Percentiles rank a stretch among this genome's conserved stretches.
These are phyloP conservation scores for Microbotryum scabiosae DNA, from an alignment of 1,284 basidiomycete species.

Conservation along the genomic window DNA sequence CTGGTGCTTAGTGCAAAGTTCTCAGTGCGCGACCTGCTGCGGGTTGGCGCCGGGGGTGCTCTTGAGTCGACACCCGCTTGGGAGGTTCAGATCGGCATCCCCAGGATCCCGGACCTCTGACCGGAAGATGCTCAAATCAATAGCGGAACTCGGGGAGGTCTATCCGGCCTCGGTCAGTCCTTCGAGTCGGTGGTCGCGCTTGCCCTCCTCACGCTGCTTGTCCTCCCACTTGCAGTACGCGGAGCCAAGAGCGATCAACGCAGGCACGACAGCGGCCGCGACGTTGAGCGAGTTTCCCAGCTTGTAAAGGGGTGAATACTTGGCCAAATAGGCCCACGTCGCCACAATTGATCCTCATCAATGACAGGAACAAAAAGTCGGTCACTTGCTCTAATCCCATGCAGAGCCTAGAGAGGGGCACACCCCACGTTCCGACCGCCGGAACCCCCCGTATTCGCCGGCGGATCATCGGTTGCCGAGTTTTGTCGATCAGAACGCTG, in stretches of 20 bases:
- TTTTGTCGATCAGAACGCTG: no score
- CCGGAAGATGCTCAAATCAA: background rate
- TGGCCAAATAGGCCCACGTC: slow-evolving; percentile 25
- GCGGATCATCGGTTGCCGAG: no score
- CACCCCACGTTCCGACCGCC: slow-evolving; percentile 16
- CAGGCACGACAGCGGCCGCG: background rate
- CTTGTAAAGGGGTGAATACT: slow-evolving; percentile 10
- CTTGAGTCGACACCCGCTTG: no score
- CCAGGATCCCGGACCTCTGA: no score
- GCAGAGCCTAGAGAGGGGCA: slow-evolving; percentile 1
- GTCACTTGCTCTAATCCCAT: background rate
- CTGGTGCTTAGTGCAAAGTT: no score
- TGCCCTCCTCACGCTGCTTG: slow-evolving; percentile 26
- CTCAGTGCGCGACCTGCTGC: no score
- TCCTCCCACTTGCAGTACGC: slow-evolving; percentile 30
- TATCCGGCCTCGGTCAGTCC: slow-evolving; percentile 24
- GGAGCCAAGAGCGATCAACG: slow-evolving; percentile 7
- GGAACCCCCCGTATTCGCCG: slow-evolving; percentile 5
- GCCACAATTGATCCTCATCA: slow-evolving; percentile 4
- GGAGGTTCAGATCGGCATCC: no score
- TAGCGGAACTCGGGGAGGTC: slow-evolving; percentile 22
- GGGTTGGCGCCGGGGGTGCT: no score
- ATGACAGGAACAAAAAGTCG: background rate
- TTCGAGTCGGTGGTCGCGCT: slow-evolving; percentile 29
- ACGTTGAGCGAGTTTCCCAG: slow-evolving; percentile 24